Conservation (phyloP, 106 monocot species). For the Narthecium ossifragum region DNA sequence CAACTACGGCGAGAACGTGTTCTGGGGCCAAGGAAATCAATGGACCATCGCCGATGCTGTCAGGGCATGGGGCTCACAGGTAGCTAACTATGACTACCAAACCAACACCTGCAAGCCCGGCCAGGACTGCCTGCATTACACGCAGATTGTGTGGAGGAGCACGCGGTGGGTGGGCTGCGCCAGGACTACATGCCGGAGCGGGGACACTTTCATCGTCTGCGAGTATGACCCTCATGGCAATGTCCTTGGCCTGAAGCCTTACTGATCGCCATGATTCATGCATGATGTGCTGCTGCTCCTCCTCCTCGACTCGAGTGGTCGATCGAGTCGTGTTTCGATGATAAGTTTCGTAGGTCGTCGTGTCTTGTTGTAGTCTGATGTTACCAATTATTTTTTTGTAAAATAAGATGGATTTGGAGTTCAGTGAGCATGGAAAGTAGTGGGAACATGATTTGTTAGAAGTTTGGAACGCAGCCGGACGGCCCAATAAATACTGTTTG, state of each 20-base stretch:
- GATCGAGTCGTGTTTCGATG: too few species aligned
- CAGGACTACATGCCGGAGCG: conserved; percentile 12
- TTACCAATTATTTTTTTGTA: too few species aligned
- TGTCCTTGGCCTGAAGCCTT: conserved; percentile 17
- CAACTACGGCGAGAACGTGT: conserved; percentile 43
- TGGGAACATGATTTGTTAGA: too few species aligned
- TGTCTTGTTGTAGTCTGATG: too few species aligned
- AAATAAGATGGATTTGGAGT: too few species aligned
- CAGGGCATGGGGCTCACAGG: conserved; percentile 27
- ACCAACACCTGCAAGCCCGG: conserved; percentile 14
- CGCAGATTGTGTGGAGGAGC: conserved; percentile 40
- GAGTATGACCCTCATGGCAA: conserved; percentile 51
- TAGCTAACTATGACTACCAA: conserved; percentile 22
- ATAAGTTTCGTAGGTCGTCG: too few species aligned
- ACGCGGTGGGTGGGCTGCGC: conserved; percentile 34
- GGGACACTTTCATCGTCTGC: conserved; percentile 30
- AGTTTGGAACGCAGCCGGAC: too few species aligned
- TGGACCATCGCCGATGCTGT: conserved; percentile 22
- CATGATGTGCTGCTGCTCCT: too few species aligned
- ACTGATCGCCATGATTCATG: conserved; percentile 7
- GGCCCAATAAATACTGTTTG: too few species aligned
- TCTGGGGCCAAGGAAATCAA: conserved; percentile 17
- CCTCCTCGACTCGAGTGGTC: too few species aligned
- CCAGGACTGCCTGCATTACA: conserved; percentile 37
- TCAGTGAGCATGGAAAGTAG: too few species aligned